Percentiles rank a stretch among this genome's conserved stretches.
These are phyloP conservation scores for Filobasidium wieringae DNA, from an alignment of 768 basidiomycete genomes.

Conservation along the genomic window DNA sequence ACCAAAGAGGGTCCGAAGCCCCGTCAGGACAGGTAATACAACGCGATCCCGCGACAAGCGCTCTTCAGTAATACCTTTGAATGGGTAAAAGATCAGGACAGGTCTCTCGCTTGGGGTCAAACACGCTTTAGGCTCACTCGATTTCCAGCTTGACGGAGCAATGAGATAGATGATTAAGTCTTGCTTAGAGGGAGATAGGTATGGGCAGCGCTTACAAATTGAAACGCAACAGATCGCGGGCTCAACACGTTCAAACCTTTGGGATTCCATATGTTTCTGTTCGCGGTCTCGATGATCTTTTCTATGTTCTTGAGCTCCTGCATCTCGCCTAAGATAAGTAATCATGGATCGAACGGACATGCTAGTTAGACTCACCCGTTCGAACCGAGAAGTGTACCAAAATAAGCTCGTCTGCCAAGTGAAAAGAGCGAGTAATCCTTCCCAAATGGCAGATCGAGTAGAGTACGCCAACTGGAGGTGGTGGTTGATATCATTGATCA, in stretches of 20 bases:
- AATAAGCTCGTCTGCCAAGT: slow-evolving; percentile 68
- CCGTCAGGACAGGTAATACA: no score
- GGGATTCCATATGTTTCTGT: slow-evolving; percentile 66
- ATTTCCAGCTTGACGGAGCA: slow-evolving; percentile 62
- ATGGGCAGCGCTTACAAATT: slow-evolving; percentile 60
- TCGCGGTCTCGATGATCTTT: slow-evolving; percentile 54
- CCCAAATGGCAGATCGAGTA: slow-evolving; percentile 55
- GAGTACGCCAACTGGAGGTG: slow-evolving; percentile 77
- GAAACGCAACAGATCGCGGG: slow-evolving; percentile 72
- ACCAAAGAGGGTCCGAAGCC: no score
- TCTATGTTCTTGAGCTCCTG: slow-evolving; percentile 70
- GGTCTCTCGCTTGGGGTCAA: no score
- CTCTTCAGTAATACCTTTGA: no score
- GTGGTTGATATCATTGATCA: slow-evolving; percentile 82
- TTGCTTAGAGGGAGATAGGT: background rate
- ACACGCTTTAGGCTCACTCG: no score
- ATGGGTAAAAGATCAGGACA: no score
- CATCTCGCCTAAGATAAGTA: background rate
- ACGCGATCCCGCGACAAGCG: no score
- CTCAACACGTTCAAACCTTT: slow-evolving; percentile 75
- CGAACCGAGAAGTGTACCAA: slow-evolving; percentile 63
- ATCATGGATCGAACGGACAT: background rate
- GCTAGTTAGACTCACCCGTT: slow-evolving; percentile 49
- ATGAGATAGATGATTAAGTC: slow-evolving; percentile 5
- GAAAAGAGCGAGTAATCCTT: slow-evolving; percentile 66